A percentile compares a stretch with the other conserved stretches of the same genome.
Conservation (phyloP, 768 basidiomycete genomes). For the Amanita brunnescens region DNA sequence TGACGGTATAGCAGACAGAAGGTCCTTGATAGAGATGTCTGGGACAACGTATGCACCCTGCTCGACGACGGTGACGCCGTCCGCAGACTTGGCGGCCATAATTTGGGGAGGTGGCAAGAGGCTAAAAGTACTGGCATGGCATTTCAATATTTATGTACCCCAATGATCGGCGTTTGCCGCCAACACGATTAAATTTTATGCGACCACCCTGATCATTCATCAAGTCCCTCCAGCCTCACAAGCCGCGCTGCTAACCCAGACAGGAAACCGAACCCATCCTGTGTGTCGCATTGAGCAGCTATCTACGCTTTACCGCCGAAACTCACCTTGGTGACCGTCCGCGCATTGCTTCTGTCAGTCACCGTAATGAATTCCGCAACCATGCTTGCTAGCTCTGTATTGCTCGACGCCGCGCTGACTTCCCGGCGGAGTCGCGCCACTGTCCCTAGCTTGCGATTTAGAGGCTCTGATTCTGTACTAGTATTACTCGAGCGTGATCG, state of each 20-base stretch:
- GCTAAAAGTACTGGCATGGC: neutral
- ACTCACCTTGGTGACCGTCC: slow-evolving; percentile 62
- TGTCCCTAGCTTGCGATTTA: slow-evolving; percentile 49
- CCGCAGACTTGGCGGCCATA: neutral
- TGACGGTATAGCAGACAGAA: slow-evolving; percentile 77
- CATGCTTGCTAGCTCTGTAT: slow-evolving; percentile 52
- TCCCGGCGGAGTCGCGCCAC: slow-evolving; percentile 50
- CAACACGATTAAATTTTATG: neutral
- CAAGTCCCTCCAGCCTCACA: neutral
- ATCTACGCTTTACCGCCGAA: neutral
- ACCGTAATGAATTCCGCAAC: slow-evolving; percentile 63
- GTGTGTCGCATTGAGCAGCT: neutral
- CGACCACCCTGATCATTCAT: neutral
- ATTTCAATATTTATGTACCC: neutral
- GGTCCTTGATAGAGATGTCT: slow-evolving; percentile 80
- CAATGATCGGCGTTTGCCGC: neutral
- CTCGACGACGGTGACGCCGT: slow-evolving; percentile 28
- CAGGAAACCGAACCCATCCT: slow-evolving; percentile 37
- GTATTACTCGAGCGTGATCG: slow-evolving; percentile 34
- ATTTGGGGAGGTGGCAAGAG: slow-evolving; percentile 1
- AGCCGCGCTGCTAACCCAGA: neutral
- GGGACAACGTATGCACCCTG: slow-evolving; percentile 66
- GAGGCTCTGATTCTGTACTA: slow-evolving; percentile 31
- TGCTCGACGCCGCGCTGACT: slow-evolving; percentile 41
- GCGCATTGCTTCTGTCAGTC: slow-evolving; percentile 57